A percentile compares a stretch with the other conserved stretches of the same genome.
phyloP scores from a whole-genome alignment of 768 basidiomycete genomes.

The Kwoniella sp. region DNA sequence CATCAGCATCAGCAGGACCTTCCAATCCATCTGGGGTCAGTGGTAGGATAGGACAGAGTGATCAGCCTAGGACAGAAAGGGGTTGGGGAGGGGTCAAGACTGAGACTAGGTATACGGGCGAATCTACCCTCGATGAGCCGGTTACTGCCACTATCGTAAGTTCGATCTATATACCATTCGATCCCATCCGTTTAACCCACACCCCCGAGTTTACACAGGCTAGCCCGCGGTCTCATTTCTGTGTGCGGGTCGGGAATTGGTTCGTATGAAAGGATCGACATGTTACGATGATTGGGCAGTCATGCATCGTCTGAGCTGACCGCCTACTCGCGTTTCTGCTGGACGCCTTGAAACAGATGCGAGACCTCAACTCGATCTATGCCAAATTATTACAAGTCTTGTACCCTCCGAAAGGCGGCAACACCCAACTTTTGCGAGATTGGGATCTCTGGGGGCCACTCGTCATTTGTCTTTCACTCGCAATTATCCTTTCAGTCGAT shows the following conservation, averaged over 20 bases:
- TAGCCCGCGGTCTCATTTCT: no score
- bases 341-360: slow-evolving; percentile 70
- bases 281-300: no score
- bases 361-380: slow-evolving; percentile 88
- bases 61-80: slow-evolving; percentile 30
- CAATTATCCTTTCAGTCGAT: slow-evolving; percentile 45
- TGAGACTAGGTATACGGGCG: slow-evolving; percentile 83
- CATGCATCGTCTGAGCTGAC: no score
- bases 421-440: slow-evolving; percentile 85
- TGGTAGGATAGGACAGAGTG: slow-evolving; percentile 43
- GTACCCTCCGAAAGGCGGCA: slow-evolving; percentile 73
- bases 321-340: no score
- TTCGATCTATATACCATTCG: no score
- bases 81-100: slow-evolving; percentile 74
- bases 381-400: slow-evolving; percentile 90
- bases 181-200: no score
- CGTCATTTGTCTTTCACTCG: slow-evolving; percentile 57
- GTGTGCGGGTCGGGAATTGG: no score
- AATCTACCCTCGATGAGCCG: slow-evolving; percentile 89
- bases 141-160: slow-evolving; percentile 83
- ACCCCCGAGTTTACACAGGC: no score
- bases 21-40: slow-evolving; percentile 28
- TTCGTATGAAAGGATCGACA: no score
- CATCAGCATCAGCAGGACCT: slow-evolving; percentile 17
- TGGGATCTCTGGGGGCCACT: slow-evolving; percentile 99